Evolutionary conservation across 805 yeast genomes (phyloP), one percentile per base, ranked within the genome.

Genomic region (Debaryomyces castellii): DNA sequence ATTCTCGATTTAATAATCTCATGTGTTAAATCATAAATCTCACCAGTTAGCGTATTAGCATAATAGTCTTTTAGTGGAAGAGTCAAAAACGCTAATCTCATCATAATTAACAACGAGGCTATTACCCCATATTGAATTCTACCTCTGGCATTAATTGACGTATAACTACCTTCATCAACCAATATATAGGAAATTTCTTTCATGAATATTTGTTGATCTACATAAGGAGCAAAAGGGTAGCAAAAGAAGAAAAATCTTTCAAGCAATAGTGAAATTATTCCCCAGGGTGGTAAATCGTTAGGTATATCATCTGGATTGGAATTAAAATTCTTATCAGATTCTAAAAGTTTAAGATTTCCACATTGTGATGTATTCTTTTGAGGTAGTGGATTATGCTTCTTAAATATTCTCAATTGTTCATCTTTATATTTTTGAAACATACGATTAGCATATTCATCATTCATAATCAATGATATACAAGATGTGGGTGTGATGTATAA

Each of bases 211-310:
- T 53, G 58, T 51, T 77, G 78, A 51, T 81, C 82, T 14, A 82
- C 54, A 47, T 68, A 72, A 0, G 85, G 85, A 17, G 74, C 59
- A 32, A 74, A 55, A 2, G 62, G 63, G 51, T 79, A 77, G 1
- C 73, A 67, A 43, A 62, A 67, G 2, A 62, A 51, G 53, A 82
- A 82, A 52, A 77, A 82, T 25, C 75, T 62, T 40, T 72, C 74
- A 32, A 80, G 55, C 25, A 82, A 68, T 3, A 68, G 66, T 39
- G 63, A 52, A 7, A 76, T 53, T 3, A 70, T 57, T 20, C 57
- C 63, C 48, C 59, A 55, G 1, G 76, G 68, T 0, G 85, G 85
- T 9, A 50, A 37, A 12, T 40, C 39, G 2, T 38, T 23, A 12
- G 30, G n/a, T n/a, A n/a, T n/a, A n/a, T n/a, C n/a, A n/a, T n/a